A percentile compares a stretch with the other conserved stretches of the same genome.
Conservation (phyloP, 441 rosid species). For the Syzygium malaccense region DNA sequence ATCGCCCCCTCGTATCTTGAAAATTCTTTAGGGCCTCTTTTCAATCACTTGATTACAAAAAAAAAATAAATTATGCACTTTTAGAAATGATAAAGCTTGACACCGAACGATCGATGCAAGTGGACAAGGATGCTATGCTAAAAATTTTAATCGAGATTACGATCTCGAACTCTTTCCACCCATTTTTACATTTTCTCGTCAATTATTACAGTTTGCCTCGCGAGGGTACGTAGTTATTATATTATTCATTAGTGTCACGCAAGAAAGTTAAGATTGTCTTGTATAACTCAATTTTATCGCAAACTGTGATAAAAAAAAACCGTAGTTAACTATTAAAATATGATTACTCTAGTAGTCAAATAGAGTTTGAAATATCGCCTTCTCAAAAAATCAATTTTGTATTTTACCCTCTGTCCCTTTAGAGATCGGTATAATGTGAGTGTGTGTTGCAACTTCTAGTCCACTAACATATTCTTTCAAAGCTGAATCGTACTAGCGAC, state of each 20-base stretch:
- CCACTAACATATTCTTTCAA: neutral
- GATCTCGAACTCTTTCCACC: neutral
- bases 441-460: neutral
- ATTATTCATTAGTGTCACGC: neutral
- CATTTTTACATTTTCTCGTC: neutral
- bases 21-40: neutral
- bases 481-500: neutral
- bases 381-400: neutral
- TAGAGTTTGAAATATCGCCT: neutral
- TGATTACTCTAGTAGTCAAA: neutral
- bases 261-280: neutral
- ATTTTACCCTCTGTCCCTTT: neutral
- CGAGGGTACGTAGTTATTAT: too few species aligned
- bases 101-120: neutral
- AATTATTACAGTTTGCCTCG: neutral
- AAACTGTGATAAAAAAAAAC: neutral
- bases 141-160: neutral
- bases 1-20: too few species aligned
- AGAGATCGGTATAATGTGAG: neutral
- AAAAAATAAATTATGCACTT: neutral
- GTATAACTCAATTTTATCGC: neutral
- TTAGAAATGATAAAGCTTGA: neutral
- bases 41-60: neutral
- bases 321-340: neutral
- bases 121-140: neutral